Evolutionary conservation across 345 rosid species (phyloP), one percentile per base, ranked within the genome.

Genomic region (Cardamine resedifolia): DNA sequence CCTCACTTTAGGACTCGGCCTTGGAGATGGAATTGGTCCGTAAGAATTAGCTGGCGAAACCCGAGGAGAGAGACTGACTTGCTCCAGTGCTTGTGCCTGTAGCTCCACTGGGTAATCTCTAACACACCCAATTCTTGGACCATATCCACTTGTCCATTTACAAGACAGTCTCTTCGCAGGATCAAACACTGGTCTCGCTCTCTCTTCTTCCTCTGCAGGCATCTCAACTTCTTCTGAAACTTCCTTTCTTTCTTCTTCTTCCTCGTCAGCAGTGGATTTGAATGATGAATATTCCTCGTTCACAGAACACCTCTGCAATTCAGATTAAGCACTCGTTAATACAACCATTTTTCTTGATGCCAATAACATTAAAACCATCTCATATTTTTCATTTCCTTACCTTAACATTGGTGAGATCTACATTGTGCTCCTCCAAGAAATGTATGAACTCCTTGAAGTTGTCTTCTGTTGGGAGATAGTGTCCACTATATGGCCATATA

Each of bases 401-500:
- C 87, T 85, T 83, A 28, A 88, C 90, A 41, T 80, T 63, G 58
- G 87, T 83, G 73, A 88, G 72, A 75, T 86, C 90, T 49, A 88
- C 77, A 64, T 75, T 78, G 38, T 86, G 80, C 36, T 88, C 88
- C 64, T 82, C 84, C 15, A 88, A 81, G 79, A 84, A 88, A 74
- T 55, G 63, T 56, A 86, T 72, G 73, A 88, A 80, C 62, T 81
- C 87, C 65, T 33, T 77, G 67, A 88, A 88, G 76, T 84, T 84
- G 57, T 88, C 93, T 77, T 86, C 87, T 15, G 90, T 76, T 65
- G 88, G 90, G 63, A 81, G 87, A 72, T 88, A 88, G 68, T 86
- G 92, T 52, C 92, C 92, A 69, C 93, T 88, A 41, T 88, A 88
- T 44, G 93, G 83, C 90, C 88, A 88, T 64, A 84, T 71, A 64